A percentile compares a stretch with the other conserved stretches of the same genome.
Conservation (phyloP, 805 yeast species). For the Tetrapisispora arboricola region DNA sequence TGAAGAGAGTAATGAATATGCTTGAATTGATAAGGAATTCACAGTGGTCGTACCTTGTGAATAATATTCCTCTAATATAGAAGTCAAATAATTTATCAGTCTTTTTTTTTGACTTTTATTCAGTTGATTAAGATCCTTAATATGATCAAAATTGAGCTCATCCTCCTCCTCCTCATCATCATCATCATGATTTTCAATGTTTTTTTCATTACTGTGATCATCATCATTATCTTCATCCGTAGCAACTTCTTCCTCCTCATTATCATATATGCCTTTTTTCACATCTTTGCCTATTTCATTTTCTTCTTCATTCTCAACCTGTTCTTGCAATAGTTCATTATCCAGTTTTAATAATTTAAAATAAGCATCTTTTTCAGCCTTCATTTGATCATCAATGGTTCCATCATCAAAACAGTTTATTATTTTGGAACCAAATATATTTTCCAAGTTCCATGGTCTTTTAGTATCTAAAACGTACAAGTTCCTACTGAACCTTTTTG, state of each 20-base stretch:
- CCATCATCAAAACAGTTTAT: constrained; percentile 87
- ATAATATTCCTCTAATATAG: constrained; percentile 62
- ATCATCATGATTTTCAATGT: constrained; percentile 24
- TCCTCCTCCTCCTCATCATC: constrained; percentile 8
- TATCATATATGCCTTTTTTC: constrained; percentile 13
- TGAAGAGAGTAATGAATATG: constrained; percentile 68
- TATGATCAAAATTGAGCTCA: constrained; percentile 13
- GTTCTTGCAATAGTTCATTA: constrained; percentile 30
- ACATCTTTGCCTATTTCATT: constrained; percentile 25
- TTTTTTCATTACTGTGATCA: constrained; percentile 8
- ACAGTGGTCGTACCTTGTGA: constrained; percentile 70
- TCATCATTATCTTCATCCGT: constrained; percentile 25
- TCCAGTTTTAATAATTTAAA: constrained; percentile 36
- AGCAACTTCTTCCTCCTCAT: constrained; percentile 16
- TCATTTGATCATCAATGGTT: constrained; percentile 47
- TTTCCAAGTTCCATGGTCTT: constrained; percentile 94
- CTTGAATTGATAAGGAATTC: constrained; percentile 66
- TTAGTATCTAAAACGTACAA: constrained; percentile 85
- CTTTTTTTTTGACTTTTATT: constrained; percentile 33
- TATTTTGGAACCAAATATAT: constrained; percentile 71
- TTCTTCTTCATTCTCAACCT: constrained; percentile 31
- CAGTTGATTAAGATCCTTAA: constrained; percentile 9
- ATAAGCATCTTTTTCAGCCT: constrained; percentile 54
- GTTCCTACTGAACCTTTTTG: constrained; percentile 37
- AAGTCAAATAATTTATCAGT: constrained; percentile 40